Evolutionary conservation across 805 yeast genomes (phyloP), one percentile per base, ranked within the genome.

Genomic region (Torulaspora gathmanii): DNA sequence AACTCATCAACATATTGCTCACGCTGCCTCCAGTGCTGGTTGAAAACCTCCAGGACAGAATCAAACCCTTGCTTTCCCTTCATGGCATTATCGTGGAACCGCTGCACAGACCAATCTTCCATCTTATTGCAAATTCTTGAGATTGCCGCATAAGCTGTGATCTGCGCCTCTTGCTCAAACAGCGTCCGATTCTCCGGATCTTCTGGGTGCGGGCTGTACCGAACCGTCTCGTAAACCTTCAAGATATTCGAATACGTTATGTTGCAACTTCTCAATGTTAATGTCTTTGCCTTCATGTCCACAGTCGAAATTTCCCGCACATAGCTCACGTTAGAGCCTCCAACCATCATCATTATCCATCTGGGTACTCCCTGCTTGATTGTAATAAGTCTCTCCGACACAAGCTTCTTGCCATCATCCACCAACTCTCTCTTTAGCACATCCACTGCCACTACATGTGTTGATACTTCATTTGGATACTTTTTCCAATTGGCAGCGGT

Each of bases 401-500:
- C 73, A 33, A 91, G 70, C 3, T 77, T 70, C 4, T 75, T 74
- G 1, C 76, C 73, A 6, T 63, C 67, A 1, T 73, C 67, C 54
- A 79, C 77, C 16, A 88, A 59, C 55, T 82, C 88, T 51, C 98
- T 74, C 47, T 84, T 73, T 26, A 91, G 66, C 1, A 88, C 87
- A 63, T 91, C 99, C 15, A 93, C 98, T 1, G 93, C 93, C 23
- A 87, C 83, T 8, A 91, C 99, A 65, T 91, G 99, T 0, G 95
- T 78, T 6, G 96, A 82, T 47, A 83, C 73, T 56, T 89, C 95
- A 63, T 93, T 91, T n/a, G 99, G 99, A 67, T 91, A 91, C 56
- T 91, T 91, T 53, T 78, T 80, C 99, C 99, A 91, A 67, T 90
- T 89, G 41, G 98, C 97, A 1, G 95, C 89, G 0, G 96, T 84